Evolutionary conservation across 352 stramenopile species (phyloP).

Genomic region (Pythium rishiriense): DNA sequence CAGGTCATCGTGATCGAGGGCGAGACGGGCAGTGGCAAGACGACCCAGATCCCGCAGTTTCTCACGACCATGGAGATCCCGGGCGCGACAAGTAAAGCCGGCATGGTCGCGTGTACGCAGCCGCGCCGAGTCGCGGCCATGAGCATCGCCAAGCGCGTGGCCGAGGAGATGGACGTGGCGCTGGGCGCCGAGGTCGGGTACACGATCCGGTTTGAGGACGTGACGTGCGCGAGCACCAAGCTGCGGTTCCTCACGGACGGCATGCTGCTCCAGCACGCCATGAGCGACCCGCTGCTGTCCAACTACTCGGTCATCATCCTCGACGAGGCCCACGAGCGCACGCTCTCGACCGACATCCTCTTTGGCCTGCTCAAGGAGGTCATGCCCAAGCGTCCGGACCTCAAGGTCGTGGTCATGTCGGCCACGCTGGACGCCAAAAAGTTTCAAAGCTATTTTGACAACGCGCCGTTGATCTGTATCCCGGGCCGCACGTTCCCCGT

Average conservation of each 20-base stretch:
- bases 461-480: slow-evolving; percentile 92
- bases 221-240: slow-evolving; percentile 84
- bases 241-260: slow-evolving; percentile 84
- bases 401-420: slow-evolving; percentile 99
- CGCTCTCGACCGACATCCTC: slow-evolving; percentile 96
- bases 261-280: slow-evolving; percentile 98
- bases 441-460: slow-evolving; percentile 95
- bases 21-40: slow-evolving; percentile 98
- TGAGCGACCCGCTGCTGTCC: slow-evolving; percentile 95
- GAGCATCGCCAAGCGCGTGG: slow-evolving; percentile 96
- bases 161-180: slow-evolving; percentile 98
- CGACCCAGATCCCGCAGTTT: slow-evolving; percentile 96
- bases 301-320: slow-evolving; percentile 97
- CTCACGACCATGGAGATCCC: slow-evolving; percentile 79
- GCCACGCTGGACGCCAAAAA: slow-evolving; percentile 98
- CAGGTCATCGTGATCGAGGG: slow-evolving; percentile 97
- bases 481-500: slow-evolving; percentile 97
- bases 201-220: slow-evolving; percentile 99
- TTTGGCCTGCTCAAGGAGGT: slow-evolving; percentile 98
- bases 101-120: slow-evolving; percentile 96
- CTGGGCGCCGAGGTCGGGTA: slow-evolving; percentile 98
- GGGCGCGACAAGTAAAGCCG: slow-evolving; percentile 54
- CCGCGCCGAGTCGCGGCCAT: slow-evolving; percentile 97
- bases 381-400: slow-evolving; percentile 90
- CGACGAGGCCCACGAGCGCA: slow-evolving; percentile 98